Conservation (phyloP, 257 asterid species). For the Vinca minor region DNA sequence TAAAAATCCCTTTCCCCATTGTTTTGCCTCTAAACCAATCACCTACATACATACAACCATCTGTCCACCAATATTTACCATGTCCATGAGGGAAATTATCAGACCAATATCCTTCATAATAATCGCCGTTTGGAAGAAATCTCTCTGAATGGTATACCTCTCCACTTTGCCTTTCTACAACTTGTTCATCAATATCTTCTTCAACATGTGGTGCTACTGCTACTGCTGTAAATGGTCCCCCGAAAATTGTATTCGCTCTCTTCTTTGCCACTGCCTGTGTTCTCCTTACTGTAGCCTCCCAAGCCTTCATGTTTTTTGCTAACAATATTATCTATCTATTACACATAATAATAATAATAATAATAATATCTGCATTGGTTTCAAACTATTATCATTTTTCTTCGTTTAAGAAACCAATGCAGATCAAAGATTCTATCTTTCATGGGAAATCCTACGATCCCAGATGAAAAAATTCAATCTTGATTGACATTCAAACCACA, state of each 20-base stretch:
- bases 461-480: conserved; percentile 8
- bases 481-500: conserved; percentile 18
- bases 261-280: conserved; percentile 88
- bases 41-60: conserved; percentile 84
- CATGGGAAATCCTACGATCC: conserved; percentile 10
- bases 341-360: neutral
- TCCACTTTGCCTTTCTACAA: conserved; percentile 39
- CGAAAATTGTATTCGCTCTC: conserved; percentile 72
- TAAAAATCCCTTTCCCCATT: conserved; percentile 65
- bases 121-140: conserved; percentile 78
- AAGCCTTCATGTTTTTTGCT: conserved; percentile 81
- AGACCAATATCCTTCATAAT: conserved; percentile 70
- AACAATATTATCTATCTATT: neutral
- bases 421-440: conserved; percentile 1
- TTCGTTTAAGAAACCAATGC: conserved; percentile 7
- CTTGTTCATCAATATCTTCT: conserved; percentile 32
- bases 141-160: conserved; percentile 66
- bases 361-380: conserved; percentile 10
- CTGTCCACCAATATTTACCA: conserved; percentile 94
- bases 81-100: conserved; percentile 73
- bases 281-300: conserved; percentile 86
- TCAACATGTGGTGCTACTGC: conserved; percentile 37
- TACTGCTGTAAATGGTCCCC: conserved; percentile 35
- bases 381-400: neutral
- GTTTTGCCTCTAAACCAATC: conserved; percentile 79